phyloP scores from a whole-genome alignment of 2,329 filamentous ascomycete species.

The Colletotrichum simmondsii region DNA sequence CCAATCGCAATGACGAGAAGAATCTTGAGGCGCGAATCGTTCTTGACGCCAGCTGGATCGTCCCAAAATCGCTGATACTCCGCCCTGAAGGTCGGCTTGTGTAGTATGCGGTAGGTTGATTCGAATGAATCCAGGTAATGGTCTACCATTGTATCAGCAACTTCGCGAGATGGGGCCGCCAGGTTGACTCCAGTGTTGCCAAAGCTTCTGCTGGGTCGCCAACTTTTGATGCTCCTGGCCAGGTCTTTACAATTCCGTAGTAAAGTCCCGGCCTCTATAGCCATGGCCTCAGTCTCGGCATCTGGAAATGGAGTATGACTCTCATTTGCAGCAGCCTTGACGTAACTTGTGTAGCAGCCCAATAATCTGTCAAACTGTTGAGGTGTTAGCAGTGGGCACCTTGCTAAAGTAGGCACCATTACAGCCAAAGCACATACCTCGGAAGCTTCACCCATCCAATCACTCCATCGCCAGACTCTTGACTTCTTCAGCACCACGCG shows the following conservation, averaged over 20 bases:
- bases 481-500: neutral
- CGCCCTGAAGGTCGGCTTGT: conserved; percentile 61
- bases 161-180: conserved; percentile 40
- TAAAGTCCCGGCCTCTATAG: neutral
- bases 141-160: conserved; percentile 52
- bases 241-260: neutral
- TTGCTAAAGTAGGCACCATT: neutral
- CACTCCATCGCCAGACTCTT: neutral
- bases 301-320: neutral
- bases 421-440: neutral
- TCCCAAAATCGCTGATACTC: conserved; percentile 62
- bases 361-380: neutral
- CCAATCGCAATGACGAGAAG: conserved; percentile 54
- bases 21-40: conserved; percentile 45
- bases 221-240: neutral
- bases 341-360: neutral
- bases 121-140: conserved; percentile 64
- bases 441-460: neutral
- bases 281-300: neutral
- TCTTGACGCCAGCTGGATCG: conserved; percentile 38
- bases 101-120: conserved; percentile 61
- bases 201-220: conserved; percentile 44
- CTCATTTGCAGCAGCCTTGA: neutral
- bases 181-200: conserved; percentile 37
- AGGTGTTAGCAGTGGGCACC: neutral